Base-by-base conservation (phyloP, 345 rosid genomes). In the Pelargonium nanum region DNA sequence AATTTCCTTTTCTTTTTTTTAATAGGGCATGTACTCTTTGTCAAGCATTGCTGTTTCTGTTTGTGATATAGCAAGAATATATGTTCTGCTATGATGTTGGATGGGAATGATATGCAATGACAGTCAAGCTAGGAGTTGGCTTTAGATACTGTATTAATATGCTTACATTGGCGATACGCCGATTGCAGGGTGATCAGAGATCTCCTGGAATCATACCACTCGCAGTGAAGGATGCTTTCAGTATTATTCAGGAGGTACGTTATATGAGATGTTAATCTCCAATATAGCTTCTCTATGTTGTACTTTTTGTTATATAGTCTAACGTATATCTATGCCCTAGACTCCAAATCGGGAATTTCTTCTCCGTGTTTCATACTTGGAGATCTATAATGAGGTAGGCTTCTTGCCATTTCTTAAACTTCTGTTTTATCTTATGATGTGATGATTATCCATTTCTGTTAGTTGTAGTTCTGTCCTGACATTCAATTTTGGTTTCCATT, bases 101-200 rank as follows among this genome's bases (percentile, higher is more conserved):
- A 8, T 12, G 48, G 48, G 48, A 40, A 40, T 40, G 15, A 40
- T 40, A 40, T 40, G 48, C 15, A 40, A 40, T 40, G 16, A 40
- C 48, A 40, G 48, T 40, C 10, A 40, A 40, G 13, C 15, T 40
- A 40, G 5, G 48, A 40, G 48, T 40, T 40, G 48, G 45, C 53
- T 52, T 28, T 53, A 19, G 32, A 19, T 19, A 56, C 55, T 64
- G 34, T 22, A 48, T 55, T 62, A 50, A 53, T 24, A 58, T 22
- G 44, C 55, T 10, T 40, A 40, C 48, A 40, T 40, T 40, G 48
- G 16, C 15, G 48, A 2, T 44, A 34, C 26, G 40, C 22, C 56
- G 70, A 72, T 81, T 78, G 65, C 92, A 93, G 99, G 99, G 99
- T 74, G 97, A 89, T 83, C 99, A 93, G 74, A 93, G 99, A 82